Percentiles rank a stretch among this genome's conserved stretches.
Conservation (phyloP, 1,139 yeast species). For the Candida mesenterica region DNA sequence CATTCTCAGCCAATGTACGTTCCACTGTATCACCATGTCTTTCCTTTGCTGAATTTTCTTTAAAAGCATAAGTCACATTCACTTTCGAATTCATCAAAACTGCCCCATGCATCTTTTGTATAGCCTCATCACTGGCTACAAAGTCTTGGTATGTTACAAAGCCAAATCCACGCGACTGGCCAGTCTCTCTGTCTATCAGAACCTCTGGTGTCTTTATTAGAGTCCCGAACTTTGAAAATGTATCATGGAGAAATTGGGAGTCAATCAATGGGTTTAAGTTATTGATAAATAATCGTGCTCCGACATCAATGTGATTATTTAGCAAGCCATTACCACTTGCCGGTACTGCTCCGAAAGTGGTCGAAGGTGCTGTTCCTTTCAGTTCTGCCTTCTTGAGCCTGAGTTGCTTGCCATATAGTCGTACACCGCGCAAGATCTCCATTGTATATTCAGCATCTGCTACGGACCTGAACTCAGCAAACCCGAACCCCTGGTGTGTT, state of each 20-base stretch:
- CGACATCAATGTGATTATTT: constrained; percentile 47
- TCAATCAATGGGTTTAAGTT: constrained; percentile 72
- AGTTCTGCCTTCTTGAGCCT: constrained; percentile 55
- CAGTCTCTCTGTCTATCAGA: constrained; percentile 47
- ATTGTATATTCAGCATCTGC: constrained; percentile 73
- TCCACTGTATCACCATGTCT: constrained; percentile 84
- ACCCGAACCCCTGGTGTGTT: constrained; percentile 85
- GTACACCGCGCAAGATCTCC: constrained; percentile 58
- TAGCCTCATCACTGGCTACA: constrained; percentile 69
- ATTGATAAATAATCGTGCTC: constrained; percentile 75
- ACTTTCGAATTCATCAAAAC: constrained; percentile 67
- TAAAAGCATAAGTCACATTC: constrained; percentile 67
- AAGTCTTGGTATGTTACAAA: constrained; percentile 61
- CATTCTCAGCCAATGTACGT: constrained; percentile 69
- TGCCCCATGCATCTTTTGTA: constrained; percentile 66
- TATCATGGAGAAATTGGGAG: constrained; percentile 52
- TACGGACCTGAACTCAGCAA: constrained; percentile 64
- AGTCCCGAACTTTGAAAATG: constrained; percentile 72
- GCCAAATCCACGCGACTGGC: constrained; percentile 62
- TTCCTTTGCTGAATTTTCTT: constrained; percentile 51
- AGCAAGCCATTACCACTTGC: constrained; percentile 9
- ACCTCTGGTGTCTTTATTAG: constrained; percentile 53
- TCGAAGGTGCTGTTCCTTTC: constrained; percentile 3
- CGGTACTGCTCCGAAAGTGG: constrained; percentile 7
- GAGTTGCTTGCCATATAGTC: constrained; percentile 63